Conservation (phyloP, 768 basidiomycete species). For the Lactarius pseudohatsudake region DNA sequence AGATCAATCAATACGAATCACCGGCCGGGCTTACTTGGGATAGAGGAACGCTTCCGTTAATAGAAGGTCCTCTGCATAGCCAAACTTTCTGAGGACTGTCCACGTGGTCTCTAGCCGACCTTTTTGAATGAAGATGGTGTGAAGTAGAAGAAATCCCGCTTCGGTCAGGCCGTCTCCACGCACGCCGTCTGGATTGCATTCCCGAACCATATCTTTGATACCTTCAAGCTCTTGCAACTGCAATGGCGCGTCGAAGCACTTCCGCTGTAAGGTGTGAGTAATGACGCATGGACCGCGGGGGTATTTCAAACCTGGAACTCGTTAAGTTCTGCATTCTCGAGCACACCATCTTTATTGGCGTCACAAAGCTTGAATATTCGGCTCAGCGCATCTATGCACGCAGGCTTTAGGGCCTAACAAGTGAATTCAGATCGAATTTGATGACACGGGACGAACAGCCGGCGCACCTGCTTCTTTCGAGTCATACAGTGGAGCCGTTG, state of each 20-base stretch:
- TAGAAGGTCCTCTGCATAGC: slow-evolving; percentile 92
- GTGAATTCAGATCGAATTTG: slow-evolving; percentile 15
- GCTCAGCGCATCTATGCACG: slow-evolving; percentile 80
- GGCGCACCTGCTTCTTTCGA: slow-evolving; percentile 91
- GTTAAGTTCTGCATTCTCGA: slow-evolving; percentile 89
- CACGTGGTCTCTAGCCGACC: slow-evolving; percentile 96
- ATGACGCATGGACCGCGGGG: slow-evolving; percentile 4
- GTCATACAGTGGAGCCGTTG: slow-evolving; percentile 95
- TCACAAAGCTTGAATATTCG: slow-evolving; percentile 98
- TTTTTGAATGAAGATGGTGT: slow-evolving; percentile 95
- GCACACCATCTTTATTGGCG: slow-evolving; percentile 87
- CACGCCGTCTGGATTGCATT: slow-evolving; percentile 73
- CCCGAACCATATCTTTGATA: slow-evolving; percentile 89
- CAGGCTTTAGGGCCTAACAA: slow-evolving; percentile 85
- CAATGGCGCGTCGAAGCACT: slow-evolving; percentile 92
- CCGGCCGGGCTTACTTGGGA: slow-evolving; percentile 65
- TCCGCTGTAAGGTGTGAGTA: slow-evolving; percentile 52
- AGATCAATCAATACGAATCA: slow-evolving; percentile 27
- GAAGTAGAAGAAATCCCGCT: slow-evolving; percentile 89
- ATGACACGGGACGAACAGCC: slow-evolving; percentile 1
- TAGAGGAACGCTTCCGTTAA: slow-evolving; percentile 84
- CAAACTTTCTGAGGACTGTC: slow-evolving; percentile 93
- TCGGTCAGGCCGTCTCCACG: slow-evolving; percentile 84
- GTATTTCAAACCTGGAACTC: slow-evolving; percentile 80
- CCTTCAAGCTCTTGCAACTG: slow-evolving; percentile 94